Conservation (phyloP, 345 rosid species). For the Abelmoschus esculentus region DNA sequence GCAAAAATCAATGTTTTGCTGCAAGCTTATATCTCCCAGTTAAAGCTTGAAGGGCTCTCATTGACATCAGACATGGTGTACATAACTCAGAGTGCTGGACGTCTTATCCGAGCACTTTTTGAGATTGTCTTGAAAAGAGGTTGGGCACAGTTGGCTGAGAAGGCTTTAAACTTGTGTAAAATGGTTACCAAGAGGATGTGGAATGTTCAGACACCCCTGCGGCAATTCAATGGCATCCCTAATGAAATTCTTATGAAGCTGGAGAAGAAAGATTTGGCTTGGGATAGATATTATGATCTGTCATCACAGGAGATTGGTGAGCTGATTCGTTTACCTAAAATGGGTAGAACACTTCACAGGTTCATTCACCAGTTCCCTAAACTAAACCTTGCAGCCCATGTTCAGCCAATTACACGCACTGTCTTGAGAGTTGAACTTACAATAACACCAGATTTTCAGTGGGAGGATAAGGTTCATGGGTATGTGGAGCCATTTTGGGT, state of each 20-base stretch:
- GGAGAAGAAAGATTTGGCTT: conserved; percentile 95
- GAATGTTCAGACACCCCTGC: conserved; percentile 93
- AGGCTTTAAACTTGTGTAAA: conserved; percentile 82
- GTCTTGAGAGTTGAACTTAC: conserved; percentile 79
- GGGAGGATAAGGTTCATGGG: conserved; percentile 94
- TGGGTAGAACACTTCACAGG: conserved; percentile 87
- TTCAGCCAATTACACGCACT: conserved; percentile 87
- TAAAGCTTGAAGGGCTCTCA: conserved; percentile 95
- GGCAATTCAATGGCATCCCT: conserved; percentile 77
- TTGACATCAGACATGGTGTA: conserved; percentile 90
- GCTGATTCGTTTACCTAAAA: conserved; percentile 70
- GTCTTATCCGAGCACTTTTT: conserved; percentile 85
- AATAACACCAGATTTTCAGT: conserved; percentile 85
- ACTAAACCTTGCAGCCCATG: conserved; percentile 71
- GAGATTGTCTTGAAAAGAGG: conserved; percentile 91
- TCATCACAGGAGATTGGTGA: conserved; percentile 91
- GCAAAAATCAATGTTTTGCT: conserved; percentile 92
- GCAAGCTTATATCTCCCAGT: conserved; percentile 91
- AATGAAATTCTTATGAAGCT: conserved; percentile 74
- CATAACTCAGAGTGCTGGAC: conserved; percentile 95
- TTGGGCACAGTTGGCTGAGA: conserved; percentile 93
- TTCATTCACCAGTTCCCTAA: conserved; percentile 89
- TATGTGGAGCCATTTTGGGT: conserved; percentile 98
- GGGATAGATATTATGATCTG: conserved; percentile 94
- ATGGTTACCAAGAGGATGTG: conserved; percentile 96